Base-by-base conservation (phyloP, 345 rosid genomes). In the Bruguiera gymnorhiza region DNA sequence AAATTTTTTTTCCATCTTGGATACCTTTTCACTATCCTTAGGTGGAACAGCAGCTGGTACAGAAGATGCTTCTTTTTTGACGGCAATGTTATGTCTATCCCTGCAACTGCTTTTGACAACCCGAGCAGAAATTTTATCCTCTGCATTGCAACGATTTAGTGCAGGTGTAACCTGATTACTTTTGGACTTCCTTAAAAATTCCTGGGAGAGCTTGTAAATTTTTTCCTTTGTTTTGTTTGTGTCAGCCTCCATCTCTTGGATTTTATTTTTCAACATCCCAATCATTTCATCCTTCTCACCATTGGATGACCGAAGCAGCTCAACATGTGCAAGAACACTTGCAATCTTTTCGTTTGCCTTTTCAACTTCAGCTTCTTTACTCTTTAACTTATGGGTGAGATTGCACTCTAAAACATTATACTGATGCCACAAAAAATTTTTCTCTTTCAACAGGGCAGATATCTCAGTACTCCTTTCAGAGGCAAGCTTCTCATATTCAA, bases 391-490 rank as follows among this genome's bases (percentile, higher is more conserved):
- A 51, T 67, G 71, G 16, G 76, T 77, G 65, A 79, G 84, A 37
- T 73, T 81, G 68, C 63, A 86, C 70, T 95, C 92, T 66, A 83
- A 50, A 66, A 77, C 32, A 66, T 81, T 85, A 70, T 81, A 86
- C 77, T 92, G 98, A 75, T 86, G 77, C 96, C 96, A 86, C 4
- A 86, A 79, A 73, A 94, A 94, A 52, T 83, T 76, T 67, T 86
- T 88, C 82, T 92, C 93, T 26, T 77, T 75, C 79, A 78, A 4
- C 21, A 91, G 83, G 6, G 84, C 80, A 51, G 93, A 78, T 7
- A 84, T 76, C 66, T 88, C 89, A 24, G 80, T 70, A 43, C 68
- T 68, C 85, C 81, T 89, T 63, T 87, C 90, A 21, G 81, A 73
- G 69, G 82, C 76, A 81, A 89, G 85, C 78, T 84, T 85, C 81